Evolutionary conservation across 345 rosid species (phyloP).

Genomic region (Acer saccharum): DNA sequence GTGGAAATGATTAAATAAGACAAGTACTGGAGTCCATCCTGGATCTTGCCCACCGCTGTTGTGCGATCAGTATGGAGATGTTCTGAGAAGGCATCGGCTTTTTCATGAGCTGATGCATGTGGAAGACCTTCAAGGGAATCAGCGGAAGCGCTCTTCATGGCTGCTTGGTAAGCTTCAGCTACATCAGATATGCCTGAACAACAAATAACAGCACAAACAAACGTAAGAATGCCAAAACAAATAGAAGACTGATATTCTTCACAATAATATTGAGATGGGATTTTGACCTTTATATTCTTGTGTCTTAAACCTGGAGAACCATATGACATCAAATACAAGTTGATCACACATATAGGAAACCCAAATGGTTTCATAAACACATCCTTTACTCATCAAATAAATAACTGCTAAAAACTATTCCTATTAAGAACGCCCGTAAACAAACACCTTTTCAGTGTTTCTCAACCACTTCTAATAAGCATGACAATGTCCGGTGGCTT

Average conservation of each 20-base stretch:
- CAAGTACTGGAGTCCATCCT: slow-evolving; percentile 79
- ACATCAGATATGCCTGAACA: slow-evolving; percentile 86
- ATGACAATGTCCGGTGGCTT: not conserved
- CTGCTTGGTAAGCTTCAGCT: slow-evolving; percentile 73
- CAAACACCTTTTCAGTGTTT: not conserved
- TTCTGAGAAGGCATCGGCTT: slow-evolving; percentile 61
- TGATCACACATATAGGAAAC: not conserved
- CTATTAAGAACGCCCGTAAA: not conserved
- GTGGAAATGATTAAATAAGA: slow-evolving; percentile 69
- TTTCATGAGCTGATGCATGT: slow-evolving; percentile 59
- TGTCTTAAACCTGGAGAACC: not conserved
- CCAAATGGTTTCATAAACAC: not conserved
- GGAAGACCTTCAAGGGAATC: slow-evolving; percentile 51
- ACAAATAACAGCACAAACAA: not conserved
- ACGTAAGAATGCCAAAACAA: not conserved
- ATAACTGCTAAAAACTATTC: not conserved
- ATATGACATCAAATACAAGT: not conserved
- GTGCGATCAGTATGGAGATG: slow-evolving; percentile 55
- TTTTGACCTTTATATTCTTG: not conserved
- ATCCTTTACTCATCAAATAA: not conserved
- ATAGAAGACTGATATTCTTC: not conserved
- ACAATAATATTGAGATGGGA: not conserved
- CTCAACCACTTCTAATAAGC: not conserved
- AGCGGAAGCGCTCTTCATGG: slow-evolving; percentile 53
- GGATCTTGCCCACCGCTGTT: slow-evolving; percentile 67